Conservation (phyloP, 257 asterid species). For the Eucommia ulmoides region DNA sequence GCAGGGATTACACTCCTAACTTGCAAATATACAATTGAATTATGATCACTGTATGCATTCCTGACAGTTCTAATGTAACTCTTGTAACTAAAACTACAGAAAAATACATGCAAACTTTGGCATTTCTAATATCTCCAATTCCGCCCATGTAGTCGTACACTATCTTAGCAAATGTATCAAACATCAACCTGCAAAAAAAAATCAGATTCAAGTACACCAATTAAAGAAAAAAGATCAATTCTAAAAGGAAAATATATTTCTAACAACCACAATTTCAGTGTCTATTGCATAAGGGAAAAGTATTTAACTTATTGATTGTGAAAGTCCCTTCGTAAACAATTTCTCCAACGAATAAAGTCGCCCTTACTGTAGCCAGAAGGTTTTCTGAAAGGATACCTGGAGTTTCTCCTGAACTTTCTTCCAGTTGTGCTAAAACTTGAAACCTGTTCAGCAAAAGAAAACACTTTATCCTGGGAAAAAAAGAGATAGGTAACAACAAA, state of each 20-base stretch:
- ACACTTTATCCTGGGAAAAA: no score
- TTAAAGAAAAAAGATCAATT: background rate
- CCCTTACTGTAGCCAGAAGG: constrained; percentile 51
- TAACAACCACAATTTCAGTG: constrained; percentile 3
- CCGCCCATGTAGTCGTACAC: constrained; percentile 82
- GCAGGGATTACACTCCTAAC: constrained; percentile 66
- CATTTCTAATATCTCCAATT: constrained; percentile 60
- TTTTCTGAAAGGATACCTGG: constrained; percentile 31
- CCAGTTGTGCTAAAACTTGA: constrained; percentile 83
- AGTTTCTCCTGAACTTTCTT: constrained; percentile 24
- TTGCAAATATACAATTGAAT: constrained; percentile 32
- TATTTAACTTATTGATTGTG: constrained; percentile 63
- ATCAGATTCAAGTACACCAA: background rate
- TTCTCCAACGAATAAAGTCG: constrained; percentile 74
- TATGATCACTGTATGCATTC: constrained; percentile 16
- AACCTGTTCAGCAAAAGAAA: constrained; percentile 30
- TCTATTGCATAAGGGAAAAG: constrained; percentile 15
- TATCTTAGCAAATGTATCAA: constrained; percentile 68
- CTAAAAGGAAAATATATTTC: background rate
- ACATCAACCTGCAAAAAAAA: constrained; percentile 54
- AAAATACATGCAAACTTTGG: constrained; percentile 84
- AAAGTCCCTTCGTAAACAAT: constrained; percentile 64
- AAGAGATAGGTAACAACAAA: no score
- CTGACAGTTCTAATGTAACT: constrained; percentile 6
- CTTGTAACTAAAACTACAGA: constrained; percentile 12